Evolutionary conservation across 179 eudicot species (phyloP), one percentile per base, ranked within the genome.

Genomic region (Silene noctiflora): DNA sequence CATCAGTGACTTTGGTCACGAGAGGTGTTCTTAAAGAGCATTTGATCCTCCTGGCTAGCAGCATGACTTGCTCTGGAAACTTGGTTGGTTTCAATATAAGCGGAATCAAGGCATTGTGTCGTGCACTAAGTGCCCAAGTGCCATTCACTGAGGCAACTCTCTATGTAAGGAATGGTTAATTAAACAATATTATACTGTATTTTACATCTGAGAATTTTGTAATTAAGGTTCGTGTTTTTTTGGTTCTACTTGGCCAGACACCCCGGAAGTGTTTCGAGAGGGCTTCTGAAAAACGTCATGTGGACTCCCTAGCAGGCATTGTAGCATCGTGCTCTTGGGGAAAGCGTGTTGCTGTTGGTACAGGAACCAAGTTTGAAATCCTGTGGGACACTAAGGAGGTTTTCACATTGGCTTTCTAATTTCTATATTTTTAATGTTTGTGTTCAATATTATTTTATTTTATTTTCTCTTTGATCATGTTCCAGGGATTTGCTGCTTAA

Each of bases 311-410:
- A 68, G 78, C 96, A 3, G 91, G 99, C 82, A 89, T 96, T 66
- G 99, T 96, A 25, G 99, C 88, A 68, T 91, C 99, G 13, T 96
- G 98, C 76, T 89, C 98, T 5, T 96, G 99, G 99, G 99, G 98
- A 9, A 96, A 93, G 84, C 98, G 83, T 77, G 99, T 96, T 59
- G 85, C 98, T 75, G 92, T 96, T 70, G 99, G 99, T 42, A 96
- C 98, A 6, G 99, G 99, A 62, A 83, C 94, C 20, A 83, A 85
- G 63, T 96, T 96, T 71, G 96, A 93, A 56, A 22, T 96, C 35
- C 85, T 91, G 44, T 93, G 97, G 98, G 91, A 87, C 76, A 89
- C 87, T 12, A 86, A 83, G 80, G 90, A 91, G 94, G 99, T 96
- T 42, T 9, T 63, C 24, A 14, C 19, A 27, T n/a, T 25, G 17